phyloP scores from a whole-genome alignment of 2,329 filamentous ascomycete species.

The Zopfia rhizophila region DNA sequence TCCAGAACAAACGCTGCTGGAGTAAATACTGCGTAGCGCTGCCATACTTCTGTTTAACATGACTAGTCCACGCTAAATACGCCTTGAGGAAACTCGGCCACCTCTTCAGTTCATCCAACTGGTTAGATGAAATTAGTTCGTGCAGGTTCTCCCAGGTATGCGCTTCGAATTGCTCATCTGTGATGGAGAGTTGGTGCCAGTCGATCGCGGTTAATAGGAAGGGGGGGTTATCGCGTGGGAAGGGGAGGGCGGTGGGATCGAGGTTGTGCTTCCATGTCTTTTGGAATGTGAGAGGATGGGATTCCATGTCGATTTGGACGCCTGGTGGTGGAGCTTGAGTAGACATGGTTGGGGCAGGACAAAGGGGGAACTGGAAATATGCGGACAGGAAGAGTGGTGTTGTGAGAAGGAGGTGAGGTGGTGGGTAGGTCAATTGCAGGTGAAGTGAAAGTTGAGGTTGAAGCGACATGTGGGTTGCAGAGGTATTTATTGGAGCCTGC shows the following conservation, averaged over 20 bases:
- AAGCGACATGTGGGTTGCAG: conserved; percentile 3
- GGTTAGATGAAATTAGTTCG: conserved; percentile 55
- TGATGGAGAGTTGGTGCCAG: conserved; percentile 45
- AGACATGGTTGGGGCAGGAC: not conserved
- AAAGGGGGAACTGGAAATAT: not conserved
- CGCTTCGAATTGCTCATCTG: conserved; percentile 43
- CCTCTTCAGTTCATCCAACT: conserved; percentile 67
- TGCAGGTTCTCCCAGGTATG: conserved; percentile 48
- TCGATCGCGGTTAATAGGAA: conserved; percentile 48
- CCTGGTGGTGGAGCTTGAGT: not conserved
- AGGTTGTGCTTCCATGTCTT: conserved; percentile 40
- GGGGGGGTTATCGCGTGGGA: conserved; percentile 45
- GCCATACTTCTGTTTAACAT: conserved; percentile 66
- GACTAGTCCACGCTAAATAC: conserved; percentile 68
- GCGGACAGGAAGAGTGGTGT: conserved; percentile 29
- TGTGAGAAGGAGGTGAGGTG: conserved; percentile 16
- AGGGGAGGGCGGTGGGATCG: conserved; percentile 47
- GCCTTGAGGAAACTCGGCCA: conserved; percentile 67
- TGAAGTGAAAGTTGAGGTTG: not conserved
- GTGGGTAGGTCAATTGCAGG: not conserved
- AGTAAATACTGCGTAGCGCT: conserved; percentile 67
- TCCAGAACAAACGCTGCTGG: conserved; percentile 65
- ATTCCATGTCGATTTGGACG: conserved; percentile 30
- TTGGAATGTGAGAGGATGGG: conserved; percentile 43
- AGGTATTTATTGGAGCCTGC: conserved; percentile 4